These are phyloP conservation scores for Trametes cubensis DNA, from an alignment of 768 basidiomycete species.

Conservation along the genomic window DNA sequence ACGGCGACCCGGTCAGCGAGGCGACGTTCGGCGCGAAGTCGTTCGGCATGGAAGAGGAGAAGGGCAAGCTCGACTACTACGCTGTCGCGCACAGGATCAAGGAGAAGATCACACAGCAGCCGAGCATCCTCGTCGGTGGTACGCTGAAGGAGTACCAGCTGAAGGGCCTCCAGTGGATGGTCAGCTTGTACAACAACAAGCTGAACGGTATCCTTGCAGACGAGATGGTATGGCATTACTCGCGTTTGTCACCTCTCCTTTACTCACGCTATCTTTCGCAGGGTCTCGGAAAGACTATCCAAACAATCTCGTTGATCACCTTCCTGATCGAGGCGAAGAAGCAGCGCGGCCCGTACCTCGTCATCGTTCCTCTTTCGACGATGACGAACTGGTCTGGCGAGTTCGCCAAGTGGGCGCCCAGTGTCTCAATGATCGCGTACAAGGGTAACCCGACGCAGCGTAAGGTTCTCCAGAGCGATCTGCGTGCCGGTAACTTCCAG, in stretches of 20 bases:
- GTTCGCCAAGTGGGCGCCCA: slow-evolving; percentile 96
- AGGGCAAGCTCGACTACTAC: slow-evolving; percentile 91
- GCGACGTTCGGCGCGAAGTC: slow-evolving; percentile 89
- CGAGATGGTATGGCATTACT: slow-evolving; percentile 67
- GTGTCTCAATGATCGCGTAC: slow-evolving; percentile 78
- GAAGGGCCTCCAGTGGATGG: slow-evolving; percentile 98
- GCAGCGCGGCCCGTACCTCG: slow-evolving; percentile 92
- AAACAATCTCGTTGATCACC: slow-evolving; percentile 92
- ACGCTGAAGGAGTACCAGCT: slow-evolving; percentile 94
- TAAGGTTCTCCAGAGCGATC: slow-evolving; percentile 72
- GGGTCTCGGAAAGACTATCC: slow-evolving; percentile 96
- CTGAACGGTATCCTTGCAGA: slow-evolving; percentile 95
- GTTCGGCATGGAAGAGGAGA: slow-evolving; percentile 63
- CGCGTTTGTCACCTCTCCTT: slow-evolving; percentile 13
- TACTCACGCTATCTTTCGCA: slow-evolving; percentile 31
- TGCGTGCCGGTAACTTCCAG: slow-evolving; percentile 84
- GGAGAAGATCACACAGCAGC: slow-evolving; percentile 81
- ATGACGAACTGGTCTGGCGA: slow-evolving; percentile 98
- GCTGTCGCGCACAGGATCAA: slow-evolving; percentile 91
- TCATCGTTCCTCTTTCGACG: slow-evolving; percentile 93
- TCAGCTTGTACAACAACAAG: slow-evolving; percentile 94
- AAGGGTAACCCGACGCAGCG: slow-evolving; percentile 90
- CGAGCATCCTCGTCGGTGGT: slow-evolving; percentile 77
- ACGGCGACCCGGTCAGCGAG: slow-evolving; percentile 80
- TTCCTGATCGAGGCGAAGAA: slow-evolving; percentile 92